These are phyloP conservation scores for Sclerotiophoma versabilis DNA, from an alignment of 2,329 filamentous ascomycete species.

Conservation along the genomic window DNA sequence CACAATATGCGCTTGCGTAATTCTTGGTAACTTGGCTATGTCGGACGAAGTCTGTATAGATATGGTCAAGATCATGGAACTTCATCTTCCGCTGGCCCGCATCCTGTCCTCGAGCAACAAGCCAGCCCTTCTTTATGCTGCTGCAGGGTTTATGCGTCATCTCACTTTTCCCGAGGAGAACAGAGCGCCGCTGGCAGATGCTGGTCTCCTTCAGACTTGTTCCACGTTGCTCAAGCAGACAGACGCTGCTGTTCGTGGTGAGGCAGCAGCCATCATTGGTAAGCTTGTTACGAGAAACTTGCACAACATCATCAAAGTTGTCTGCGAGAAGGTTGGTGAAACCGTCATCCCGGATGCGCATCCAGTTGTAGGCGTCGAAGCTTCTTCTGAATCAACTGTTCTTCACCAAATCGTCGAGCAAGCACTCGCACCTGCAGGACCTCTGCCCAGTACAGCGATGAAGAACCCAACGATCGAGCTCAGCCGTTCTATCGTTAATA, in stretches of 20 bases:
- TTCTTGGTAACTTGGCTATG: constrained; percentile 50
- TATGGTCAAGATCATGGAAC: constrained; percentile 44
- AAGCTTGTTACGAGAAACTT: constrained; percentile 44
- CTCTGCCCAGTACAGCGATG: constrained; percentile 48
- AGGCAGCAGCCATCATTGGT: constrained; percentile 44
- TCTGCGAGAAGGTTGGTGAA: constrained; percentile 31
- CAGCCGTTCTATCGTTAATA: constrained; percentile 24
- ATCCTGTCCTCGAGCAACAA: constrained; percentile 38
- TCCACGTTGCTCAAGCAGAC: constrained; percentile 35
- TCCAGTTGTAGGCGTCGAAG: constrained; percentile 21
- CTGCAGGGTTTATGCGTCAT: constrained; percentile 48
- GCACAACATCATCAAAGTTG: constrained; percentile 40
- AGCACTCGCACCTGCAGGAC: constrained; percentile 38
- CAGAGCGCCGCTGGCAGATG: constrained; percentile 37
- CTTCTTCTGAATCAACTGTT: constrained; percentile 30
- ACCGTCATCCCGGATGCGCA: constrained; percentile 17
- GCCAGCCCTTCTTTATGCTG: constrained; percentile 44
- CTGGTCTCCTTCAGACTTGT: constrained; percentile 42
- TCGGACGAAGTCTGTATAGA: constrained; percentile 43
- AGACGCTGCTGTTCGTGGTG: constrained; percentile 45
- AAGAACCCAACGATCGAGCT: constrained; percentile 49
- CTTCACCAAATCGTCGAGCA: constrained; percentile 41
- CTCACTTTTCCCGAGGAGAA: constrained; percentile 47
- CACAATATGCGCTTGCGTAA: constrained; percentile 45
- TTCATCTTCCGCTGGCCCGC: constrained; percentile 39